Percentiles rank a stretch among this genome's conserved stretches.
Evolutionary conservation across 83 land plant species (phyloP).

Genomic region (Picea abies): DNA sequence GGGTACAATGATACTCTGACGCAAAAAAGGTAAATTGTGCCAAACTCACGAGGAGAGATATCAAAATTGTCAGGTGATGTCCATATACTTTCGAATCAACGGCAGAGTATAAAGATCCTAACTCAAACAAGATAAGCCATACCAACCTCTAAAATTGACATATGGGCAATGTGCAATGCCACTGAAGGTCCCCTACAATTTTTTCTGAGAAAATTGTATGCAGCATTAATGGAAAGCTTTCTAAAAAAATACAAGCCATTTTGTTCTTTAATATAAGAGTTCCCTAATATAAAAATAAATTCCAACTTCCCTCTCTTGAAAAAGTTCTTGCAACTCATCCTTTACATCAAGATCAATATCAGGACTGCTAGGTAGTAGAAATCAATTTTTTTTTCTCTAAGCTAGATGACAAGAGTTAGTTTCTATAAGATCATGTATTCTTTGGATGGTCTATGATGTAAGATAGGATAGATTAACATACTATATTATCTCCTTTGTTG

Average conservation of each 20-base stretch:
- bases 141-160: slow-evolving; percentile 59
- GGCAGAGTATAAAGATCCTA: neutral
- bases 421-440: slow-evolving; percentile 1
- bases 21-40: slow-evolving; percentile 59
- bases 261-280: slow-evolving; percentile 55
- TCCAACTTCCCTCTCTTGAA: slow-evolving; percentile 45
- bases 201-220: slow-evolving; percentile 51
- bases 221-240: slow-evolving; percentile 43
- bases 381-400: slow-evolving; percentile 29
- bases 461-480: neutral
- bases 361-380: slow-evolving; percentile 32
- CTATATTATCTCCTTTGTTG: neutral
- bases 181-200: slow-evolving; percentile 59
- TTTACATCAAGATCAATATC: slow-evolving; percentile 24
- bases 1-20: neutral
- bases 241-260: slow-evolving; percentile 46
- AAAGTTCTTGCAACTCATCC: slow-evolving; percentile 50
- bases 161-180: slow-evolving; percentile 48
- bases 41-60: slow-evolving; percentile 56
- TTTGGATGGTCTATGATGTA: slow-evolving; percentile 5
- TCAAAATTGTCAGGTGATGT: slow-evolving; percentile 36
- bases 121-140: slow-evolving; percentile 58
- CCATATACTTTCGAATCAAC: too few species aligned
- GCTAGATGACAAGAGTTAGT: neutral
- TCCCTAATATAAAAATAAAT: slow-evolving; percentile 52